These are phyloP conservation scores for Kwoniella botswanensis DNA, from an alignment of 768 basidiomycete species.

Conservation along the genomic window DNA sequence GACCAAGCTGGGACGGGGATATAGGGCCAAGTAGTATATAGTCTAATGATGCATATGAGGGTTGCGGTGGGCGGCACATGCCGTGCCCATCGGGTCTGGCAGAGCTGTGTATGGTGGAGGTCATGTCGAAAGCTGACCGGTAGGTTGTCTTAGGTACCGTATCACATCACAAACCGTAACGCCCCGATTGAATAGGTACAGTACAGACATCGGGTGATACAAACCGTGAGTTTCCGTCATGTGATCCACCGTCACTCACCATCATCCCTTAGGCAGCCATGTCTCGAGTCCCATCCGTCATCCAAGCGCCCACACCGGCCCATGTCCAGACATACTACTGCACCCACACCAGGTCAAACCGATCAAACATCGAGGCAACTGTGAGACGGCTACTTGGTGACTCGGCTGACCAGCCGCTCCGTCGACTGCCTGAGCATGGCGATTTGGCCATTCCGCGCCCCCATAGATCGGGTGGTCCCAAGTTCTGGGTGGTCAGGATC, in stretches of 20 bases:
- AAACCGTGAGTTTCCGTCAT: not conserved
- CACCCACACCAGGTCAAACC: not conserved
- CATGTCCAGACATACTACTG: constrained; percentile 8
- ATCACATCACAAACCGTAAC: too few species aligned
- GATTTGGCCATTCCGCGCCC: not conserved
- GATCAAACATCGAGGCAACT: not conserved
- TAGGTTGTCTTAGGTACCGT: too few species aligned
- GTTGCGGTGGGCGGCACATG: not conserved
- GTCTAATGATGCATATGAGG: not conserved
- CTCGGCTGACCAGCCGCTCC: not conserved
- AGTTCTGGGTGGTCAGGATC: constrained; percentile 1
- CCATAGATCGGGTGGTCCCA: not conserved
- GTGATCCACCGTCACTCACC: not conserved
- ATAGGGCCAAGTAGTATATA: constrained; percentile 1
- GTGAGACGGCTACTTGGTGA: not conserved
- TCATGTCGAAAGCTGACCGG: too few species aligned
- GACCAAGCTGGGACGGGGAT: constrained; percentile 1
- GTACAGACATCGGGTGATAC: too few species aligned
- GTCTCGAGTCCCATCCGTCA: not conserved
- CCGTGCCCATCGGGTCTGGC: not conserved
- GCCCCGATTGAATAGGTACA: too few species aligned
- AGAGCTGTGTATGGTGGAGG: not conserved
- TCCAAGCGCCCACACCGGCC: not conserved
- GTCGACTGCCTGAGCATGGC: not conserved
- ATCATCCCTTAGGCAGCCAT: not conserved